Evolutionary conservation across 345 rosid species (phyloP).

Genomic region (Pistacia atlantica): DNA sequence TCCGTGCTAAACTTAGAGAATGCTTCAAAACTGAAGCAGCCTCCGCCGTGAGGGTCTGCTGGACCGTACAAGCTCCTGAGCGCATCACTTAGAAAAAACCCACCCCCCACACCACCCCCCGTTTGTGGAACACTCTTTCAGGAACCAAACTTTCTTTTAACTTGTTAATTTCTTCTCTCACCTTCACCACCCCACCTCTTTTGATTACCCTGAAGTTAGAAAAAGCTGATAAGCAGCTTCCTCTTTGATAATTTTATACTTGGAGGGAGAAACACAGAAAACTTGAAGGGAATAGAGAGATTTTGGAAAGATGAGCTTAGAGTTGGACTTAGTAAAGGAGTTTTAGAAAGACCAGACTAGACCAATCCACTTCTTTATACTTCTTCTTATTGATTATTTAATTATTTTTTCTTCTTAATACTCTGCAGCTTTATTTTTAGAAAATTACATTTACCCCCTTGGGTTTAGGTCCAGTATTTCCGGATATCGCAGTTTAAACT

Average conservation of each 20-base stretch:
- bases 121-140: slow-evolving; percentile 9
- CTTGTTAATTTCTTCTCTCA: slow-evolving; percentile 13
- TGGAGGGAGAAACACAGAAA: slow-evolving; percentile 7
- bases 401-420: slow-evolving; percentile 8
- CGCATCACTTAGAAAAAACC: slow-evolving; percentile 79
- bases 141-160: slow-evolving; percentile 12
- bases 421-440: slow-evolving; percentile 13
- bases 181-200: slow-evolving; percentile 24
- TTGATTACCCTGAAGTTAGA: not conserved
- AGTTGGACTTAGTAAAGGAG: slow-evolving; percentile 27
- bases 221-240: slow-evolving; percentile 18
- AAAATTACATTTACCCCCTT: too few species aligned
- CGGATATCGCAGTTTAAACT: too few species aligned
- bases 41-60: slow-evolving; percentile 97
- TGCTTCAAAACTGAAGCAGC: slow-evolving; percentile 97
- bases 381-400: slow-evolving; percentile 20
- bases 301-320: slow-evolving; percentile 22
- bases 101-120: slow-evolving; percentile 55
- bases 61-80: slow-evolving; percentile 86
- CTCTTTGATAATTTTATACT: slow-evolving; percentile 6
- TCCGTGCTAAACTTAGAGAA: slow-evolving; percentile 80
- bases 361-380: slow-evolving; percentile 47
- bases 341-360: slow-evolving; percentile 36
- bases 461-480: too few species aligned
- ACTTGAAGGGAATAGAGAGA: not conserved